Percentiles rank a stretch among this genome's conserved stretches.
Evolutionary conservation across 2,329 filamentous ascomycete genomes (phyloP).

Genomic region (Golovinomyces cichoracearum): DNA sequence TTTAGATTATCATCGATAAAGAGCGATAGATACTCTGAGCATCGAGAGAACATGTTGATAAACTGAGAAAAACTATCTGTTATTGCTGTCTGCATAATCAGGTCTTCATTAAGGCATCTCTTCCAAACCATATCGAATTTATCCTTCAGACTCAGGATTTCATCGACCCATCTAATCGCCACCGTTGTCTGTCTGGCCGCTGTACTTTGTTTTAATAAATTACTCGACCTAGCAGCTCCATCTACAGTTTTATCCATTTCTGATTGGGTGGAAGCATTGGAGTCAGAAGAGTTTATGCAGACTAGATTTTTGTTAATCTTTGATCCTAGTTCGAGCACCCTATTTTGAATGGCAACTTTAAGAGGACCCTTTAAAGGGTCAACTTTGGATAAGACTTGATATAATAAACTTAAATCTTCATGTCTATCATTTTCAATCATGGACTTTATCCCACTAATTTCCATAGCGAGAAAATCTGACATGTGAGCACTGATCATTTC

Average conservation of each 20-base stretch:
- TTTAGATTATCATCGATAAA: conserved; percentile 96
- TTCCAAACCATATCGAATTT: conserved; percentile 67
- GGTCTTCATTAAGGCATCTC: conserved; percentile 46
- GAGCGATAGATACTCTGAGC: conserved; percentile 77
- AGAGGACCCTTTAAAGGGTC: conserved; percentile 48
- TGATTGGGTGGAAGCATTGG: conserved; percentile 18
- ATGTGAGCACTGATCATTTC: conserved; percentile 58
- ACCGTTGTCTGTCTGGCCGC: conserved; percentile 60
- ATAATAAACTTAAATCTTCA: conserved; percentile 57
- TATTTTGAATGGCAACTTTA: conserved; percentile 41
- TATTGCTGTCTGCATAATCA: conserved; percentile 53
- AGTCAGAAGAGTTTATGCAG: conserved; percentile 26
- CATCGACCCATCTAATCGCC: conserved; percentile 86
- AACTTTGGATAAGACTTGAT: conserved; percentile 51
- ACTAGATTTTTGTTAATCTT: conserved; percentile 51
- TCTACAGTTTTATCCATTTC: conserved; percentile 27
- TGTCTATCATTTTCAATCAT: conserved; percentile 82
- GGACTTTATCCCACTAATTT: conserved; percentile 54
- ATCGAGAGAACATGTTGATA: conserved; percentile 68
- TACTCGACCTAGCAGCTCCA: conserved; percentile 23
- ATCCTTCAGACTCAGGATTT: conserved; percentile 60
- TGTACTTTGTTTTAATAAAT: conserved; percentile 22
- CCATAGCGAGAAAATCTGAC: conserved; percentile 56
- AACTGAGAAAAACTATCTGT: conserved; percentile 76
- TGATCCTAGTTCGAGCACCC: conserved; percentile 53